These are phyloP conservation scores for Tripterygium wilfordii DNA, from an alignment of 177 flowering plant species.

Conservation along the genomic window DNA sequence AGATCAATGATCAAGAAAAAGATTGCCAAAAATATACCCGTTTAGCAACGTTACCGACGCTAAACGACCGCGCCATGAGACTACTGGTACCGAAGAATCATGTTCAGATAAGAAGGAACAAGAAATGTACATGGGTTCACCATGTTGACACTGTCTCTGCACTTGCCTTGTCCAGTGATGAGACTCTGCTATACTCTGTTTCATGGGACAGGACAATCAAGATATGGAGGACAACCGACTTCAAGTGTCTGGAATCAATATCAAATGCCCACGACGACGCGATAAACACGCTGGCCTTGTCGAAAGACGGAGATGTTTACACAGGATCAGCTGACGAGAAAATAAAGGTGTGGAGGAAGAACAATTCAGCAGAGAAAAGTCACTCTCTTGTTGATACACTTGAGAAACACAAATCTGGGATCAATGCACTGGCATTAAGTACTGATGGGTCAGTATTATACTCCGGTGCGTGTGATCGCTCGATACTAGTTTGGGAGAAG, in stretches of 20 bases:
- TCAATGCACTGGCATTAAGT: slow-evolving; percentile 70
- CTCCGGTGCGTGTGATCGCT: slow-evolving; percentile 78
- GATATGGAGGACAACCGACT: slow-evolving; percentile 66
- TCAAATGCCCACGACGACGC: slow-evolving; percentile 85
- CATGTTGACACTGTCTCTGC: slow-evolving; percentile 82
- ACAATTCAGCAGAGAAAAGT: slow-evolving; percentile 33
- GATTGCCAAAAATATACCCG: slow-evolving; percentile 22
- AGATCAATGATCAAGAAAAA: slow-evolving; percentile 23
- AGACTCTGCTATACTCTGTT: slow-evolving; percentile 64
- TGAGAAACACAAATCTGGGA: slow-evolving; percentile 65
- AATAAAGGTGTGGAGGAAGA: slow-evolving; percentile 76
- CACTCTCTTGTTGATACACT: slow-evolving; percentile 49
- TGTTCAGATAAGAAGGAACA: slow-evolving; percentile 66
- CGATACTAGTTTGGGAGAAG: slow-evolving; percentile 69
- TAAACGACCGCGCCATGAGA: slow-evolving; percentile 49
- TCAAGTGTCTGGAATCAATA: slow-evolving; percentile 74
- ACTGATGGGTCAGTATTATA: slow-evolving; percentile 51
- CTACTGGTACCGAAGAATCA: slow-evolving; percentile 53
- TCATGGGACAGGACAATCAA: slow-evolving; percentile 90
- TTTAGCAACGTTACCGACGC: slow-evolving; percentile 76
- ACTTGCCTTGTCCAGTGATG: slow-evolving; percentile 63
- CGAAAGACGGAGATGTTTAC: slow-evolving; percentile 55
- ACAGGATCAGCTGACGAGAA: slow-evolving; percentile 85
- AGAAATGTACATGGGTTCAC: slow-evolving; percentile 76
- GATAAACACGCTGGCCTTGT: slow-evolving; percentile 60